Conservation (phyloP, 495 filamentous ascomycete species). For the Penicillium nucicola region DNA sequence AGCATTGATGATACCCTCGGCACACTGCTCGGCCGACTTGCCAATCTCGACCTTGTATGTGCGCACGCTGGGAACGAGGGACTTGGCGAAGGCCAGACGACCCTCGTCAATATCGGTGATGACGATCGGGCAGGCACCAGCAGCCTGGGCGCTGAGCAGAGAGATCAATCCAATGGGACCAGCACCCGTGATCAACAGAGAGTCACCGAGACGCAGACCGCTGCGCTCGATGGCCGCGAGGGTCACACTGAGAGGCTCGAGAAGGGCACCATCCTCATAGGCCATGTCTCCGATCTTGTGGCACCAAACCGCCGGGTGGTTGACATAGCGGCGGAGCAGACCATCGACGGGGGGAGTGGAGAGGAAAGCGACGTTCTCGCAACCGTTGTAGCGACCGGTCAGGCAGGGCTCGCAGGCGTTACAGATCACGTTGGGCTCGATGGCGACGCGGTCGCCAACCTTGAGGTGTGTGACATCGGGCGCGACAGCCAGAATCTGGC, state of each 20-base stretch:
- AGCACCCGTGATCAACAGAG: slow-evolving; percentile 82
- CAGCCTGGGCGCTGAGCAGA: slow-evolving; percentile 74
- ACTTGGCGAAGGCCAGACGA: slow-evolving; percentile 76
- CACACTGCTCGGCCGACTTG: slow-evolving; percentile 66
- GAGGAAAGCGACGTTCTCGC: slow-evolving; percentile 77
- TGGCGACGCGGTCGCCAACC: slow-evolving; percentile 80
- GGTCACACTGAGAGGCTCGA: slow-evolving; percentile 84
- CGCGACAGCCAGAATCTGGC: slow-evolving; percentile 76
- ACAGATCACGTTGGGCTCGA: slow-evolving; percentile 91
- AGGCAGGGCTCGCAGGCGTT: slow-evolving; percentile 84
- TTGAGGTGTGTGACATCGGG: slow-evolving; percentile 69
- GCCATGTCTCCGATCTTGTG: slow-evolving; percentile 89
- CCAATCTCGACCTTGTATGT: slow-evolving; percentile 73
- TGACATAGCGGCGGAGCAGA: slow-evolving; percentile 88
- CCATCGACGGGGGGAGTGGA: slow-evolving; percentile 87
- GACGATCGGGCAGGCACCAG: slow-evolving; percentile 80
- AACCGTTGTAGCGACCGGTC: slow-evolving; percentile 90
- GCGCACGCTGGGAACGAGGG: slow-evolving; percentile 66
- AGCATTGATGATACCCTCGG: slow-evolving; percentile 57
- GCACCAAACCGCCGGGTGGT: slow-evolving; percentile 87
- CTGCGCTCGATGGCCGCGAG: slow-evolving; percentile 81
- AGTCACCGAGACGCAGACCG: slow-evolving; percentile 73
- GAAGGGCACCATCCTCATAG: slow-evolving; percentile 81
- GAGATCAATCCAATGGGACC: slow-evolving; percentile 89
- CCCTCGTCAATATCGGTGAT: slow-evolving; percentile 92